Evolutionary conservation across 148 eudicot species (phyloP).

Genomic region (Diospyros lotus): DNA sequence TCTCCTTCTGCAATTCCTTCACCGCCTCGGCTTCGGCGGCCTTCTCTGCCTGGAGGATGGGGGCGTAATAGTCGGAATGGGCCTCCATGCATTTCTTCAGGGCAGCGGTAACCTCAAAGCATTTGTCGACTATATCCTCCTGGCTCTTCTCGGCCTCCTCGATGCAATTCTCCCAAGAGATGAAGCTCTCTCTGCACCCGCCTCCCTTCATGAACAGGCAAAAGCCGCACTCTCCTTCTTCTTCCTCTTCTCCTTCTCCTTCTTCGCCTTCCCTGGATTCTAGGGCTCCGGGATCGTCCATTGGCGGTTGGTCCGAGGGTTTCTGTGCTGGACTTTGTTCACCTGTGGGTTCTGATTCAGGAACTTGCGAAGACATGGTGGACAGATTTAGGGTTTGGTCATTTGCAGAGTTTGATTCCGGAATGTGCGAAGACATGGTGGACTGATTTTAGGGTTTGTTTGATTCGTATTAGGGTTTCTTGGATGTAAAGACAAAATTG

Average conservation of each 20-base stretch:
- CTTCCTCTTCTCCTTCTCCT: conserved; percentile 18
- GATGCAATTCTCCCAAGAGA: conserved; percentile 48
- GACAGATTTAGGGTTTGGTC: conserved; percentile 6
- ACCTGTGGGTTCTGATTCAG: conserved; percentile 12
- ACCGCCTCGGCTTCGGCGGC: conserved; percentile 36
- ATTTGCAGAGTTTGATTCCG: conserved; percentile 13
- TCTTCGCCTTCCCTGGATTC: conserved; percentile 13
- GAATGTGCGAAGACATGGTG: conserved; percentile 13
- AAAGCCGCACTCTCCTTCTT: conserved; percentile 56
- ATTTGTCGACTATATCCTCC: conserved; percentile 52
- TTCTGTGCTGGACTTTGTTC: background rate
- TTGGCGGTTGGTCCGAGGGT: conserved; percentile 10
- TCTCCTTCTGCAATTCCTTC: conserved; percentile 28
- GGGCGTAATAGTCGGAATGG: conserved; percentile 48
- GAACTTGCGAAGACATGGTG: conserved; percentile 11
- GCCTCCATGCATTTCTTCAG: conserved; percentile 59
- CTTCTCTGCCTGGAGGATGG: conserved; percentile 48
- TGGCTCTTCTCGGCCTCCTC: conserved; percentile 41
- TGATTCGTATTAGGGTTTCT: conserved; percentile 11
- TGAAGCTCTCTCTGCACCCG: conserved; percentile 48
- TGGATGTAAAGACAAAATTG: conserved; percentile 1
- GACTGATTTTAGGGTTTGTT: background rate
- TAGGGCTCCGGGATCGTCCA: background rate
- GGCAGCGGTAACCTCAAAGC: conserved; percentile 39
- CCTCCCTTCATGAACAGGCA: conserved; percentile 67